Conservation (phyloP, 169 alveolate species). For the Plasmodium chabaudi region DNA sequence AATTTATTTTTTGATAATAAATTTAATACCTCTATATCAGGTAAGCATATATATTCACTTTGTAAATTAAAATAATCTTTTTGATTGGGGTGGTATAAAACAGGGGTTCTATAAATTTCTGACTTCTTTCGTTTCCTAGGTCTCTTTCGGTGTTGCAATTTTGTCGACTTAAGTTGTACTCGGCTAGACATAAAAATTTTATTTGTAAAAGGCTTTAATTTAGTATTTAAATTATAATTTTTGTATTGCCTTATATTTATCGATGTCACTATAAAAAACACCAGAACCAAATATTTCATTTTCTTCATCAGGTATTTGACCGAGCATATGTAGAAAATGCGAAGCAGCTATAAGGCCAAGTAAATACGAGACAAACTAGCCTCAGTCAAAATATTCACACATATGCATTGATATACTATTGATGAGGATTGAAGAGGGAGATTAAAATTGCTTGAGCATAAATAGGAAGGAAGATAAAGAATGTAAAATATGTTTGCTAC, state of each 20-base stretch:
- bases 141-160: constrained; percentile 71
- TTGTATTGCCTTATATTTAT: constrained; percentile 29
- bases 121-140: constrained; percentile 74
- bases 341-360: background rate
- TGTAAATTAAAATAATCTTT: constrained; percentile 71
- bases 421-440: too few relatives aligned
- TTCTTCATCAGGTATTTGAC: background rate
- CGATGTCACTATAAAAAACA: constrained; percentile 18
- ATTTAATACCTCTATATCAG: constrained; percentile 47
- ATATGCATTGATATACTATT: background rate
- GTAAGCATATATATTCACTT: constrained; percentile 71
- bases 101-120: constrained; percentile 71
- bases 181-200: constrained; percentile 72
- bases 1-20: constrained; percentile 60
- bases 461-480: too few relatives aligned
- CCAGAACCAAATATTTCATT: constrained; percentile 45
- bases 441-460: too few relatives aligned
- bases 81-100: constrained; percentile 69
- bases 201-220: constrained; percentile 26
- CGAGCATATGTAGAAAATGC: too few relatives aligned
- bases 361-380: background rate
- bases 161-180: constrained; percentile 74
- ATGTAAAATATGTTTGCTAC: too few relatives aligned
- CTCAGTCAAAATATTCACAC: background rate
- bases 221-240: constrained; percentile 44